Evolutionary conservation across 2,329 filamentous ascomycete genomes (phyloP).

Genomic region (Fusarium sp.): DNA sequence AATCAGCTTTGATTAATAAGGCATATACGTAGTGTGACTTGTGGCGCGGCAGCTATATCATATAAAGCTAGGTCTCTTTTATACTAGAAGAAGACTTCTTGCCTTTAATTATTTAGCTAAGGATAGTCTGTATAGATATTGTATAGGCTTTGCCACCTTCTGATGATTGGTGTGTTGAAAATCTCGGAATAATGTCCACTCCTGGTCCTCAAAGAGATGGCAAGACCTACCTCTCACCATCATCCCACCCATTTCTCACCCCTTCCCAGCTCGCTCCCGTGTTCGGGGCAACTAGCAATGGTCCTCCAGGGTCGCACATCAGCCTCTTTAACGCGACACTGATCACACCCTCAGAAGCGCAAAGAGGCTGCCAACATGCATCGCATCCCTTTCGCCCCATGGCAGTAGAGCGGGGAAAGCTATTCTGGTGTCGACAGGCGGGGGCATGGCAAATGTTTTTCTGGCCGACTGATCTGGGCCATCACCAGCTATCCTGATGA

Average conservation of each 20-base stretch:
- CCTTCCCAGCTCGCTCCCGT: conserved; percentile 13
- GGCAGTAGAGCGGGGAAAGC: conserved; percentile 12
- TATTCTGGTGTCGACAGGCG: conserved; percentile 11
- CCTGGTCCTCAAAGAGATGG: too few relatives aligned
- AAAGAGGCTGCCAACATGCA: conserved; percentile 14
- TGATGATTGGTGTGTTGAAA: too few relatives aligned
- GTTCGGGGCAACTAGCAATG: neutral
- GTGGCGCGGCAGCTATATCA: too few relatives aligned
- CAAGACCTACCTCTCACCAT: conserved; percentile 15
- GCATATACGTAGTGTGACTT: too few relatives aligned
- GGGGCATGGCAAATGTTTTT: neutral
- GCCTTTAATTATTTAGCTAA: too few relatives aligned
- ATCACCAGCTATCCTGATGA: neutral
- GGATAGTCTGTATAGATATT: too few relatives aligned
- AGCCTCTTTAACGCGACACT: conserved; percentile 7
- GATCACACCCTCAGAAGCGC: conserved; percentile 14
- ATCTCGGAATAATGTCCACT: too few relatives aligned
- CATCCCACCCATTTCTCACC: conserved; percentile 22
- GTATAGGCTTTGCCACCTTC: too few relatives aligned
- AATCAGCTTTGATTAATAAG: too few relatives aligned
- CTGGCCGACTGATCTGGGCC: neutral
- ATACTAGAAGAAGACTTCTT: too few relatives aligned
- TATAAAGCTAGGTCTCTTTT: too few relatives aligned
- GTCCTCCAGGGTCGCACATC: conserved; percentile 17
- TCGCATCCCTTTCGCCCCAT: conserved; percentile 1